Percentiles rank a stretch among this genome's conserved stretches.
These are phyloP conservation scores for Thelonectria discophora DNA, from an alignment of 2,329 filamentous ascomycete genomes.

Conservation along the genomic window DNA sequence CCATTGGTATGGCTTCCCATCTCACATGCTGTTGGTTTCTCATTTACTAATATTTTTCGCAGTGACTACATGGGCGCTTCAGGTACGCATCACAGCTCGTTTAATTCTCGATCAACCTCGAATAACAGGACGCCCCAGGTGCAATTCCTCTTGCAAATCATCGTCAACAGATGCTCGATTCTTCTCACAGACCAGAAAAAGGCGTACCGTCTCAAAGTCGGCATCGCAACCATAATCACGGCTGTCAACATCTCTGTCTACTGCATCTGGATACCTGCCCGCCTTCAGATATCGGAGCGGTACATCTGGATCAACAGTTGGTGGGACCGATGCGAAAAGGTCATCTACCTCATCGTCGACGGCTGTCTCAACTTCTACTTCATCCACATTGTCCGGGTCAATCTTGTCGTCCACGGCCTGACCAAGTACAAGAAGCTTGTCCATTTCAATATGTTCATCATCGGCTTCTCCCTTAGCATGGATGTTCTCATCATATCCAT, in stretches of 20 bases:
- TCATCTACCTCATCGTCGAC: constrained; percentile 42
- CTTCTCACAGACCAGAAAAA: constrained; percentile 33
- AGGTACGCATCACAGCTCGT: constrained; percentile 21
- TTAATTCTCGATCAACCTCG: background rate
- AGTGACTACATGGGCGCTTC: constrained; percentile 43
- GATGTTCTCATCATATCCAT: constrained; percentile 42
- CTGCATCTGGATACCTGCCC: constrained; percentile 40
- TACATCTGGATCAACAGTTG: constrained; percentile 40
- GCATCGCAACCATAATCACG: constrained; percentile 35
- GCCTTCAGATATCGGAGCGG: constrained; percentile 35
- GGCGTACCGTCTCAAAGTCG: constrained; percentile 34
- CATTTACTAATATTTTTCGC: constrained; percentile 7
- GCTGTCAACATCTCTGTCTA: constrained; percentile 42
- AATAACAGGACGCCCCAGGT: constrained; percentile 24
- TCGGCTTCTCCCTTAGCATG: constrained; percentile 42
- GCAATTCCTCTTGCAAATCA: constrained; percentile 41
- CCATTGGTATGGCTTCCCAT: constrained; percentile 35
- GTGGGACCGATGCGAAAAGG: constrained; percentile 44
- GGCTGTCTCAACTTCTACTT: constrained; percentile 39
- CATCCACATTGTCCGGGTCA: constrained; percentile 36
- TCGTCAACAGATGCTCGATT: constrained; percentile 40
- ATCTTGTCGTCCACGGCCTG: constrained; percentile 35
- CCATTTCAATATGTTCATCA: constrained; percentile 44
- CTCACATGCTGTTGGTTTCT: background rate
- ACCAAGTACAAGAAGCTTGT: constrained; percentile 39